Percentiles rank a stretch among this genome's conserved stretches.
Conservation (phyloP, 2,329 filamentous ascomycete species). For the Rhynchosporium agropyri region DNA sequence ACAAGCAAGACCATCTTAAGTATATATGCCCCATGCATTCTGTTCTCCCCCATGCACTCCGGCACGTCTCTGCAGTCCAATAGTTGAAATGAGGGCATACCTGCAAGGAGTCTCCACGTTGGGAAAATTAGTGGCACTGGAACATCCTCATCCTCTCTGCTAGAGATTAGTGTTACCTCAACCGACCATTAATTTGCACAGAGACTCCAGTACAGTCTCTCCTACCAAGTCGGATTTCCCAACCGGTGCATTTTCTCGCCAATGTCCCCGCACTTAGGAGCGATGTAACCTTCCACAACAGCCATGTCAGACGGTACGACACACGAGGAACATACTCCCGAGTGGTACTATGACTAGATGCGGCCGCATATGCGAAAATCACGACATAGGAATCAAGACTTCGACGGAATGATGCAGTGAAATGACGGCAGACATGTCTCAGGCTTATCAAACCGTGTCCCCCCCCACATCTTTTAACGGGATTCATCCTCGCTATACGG, state of each 20-base stretch:
- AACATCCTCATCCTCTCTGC: constrained; percentile 6
- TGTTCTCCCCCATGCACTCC: constrained; percentile 7
- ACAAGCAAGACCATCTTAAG: not conserved
- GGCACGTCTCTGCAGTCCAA: not conserved
- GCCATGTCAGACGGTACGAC: not conserved
- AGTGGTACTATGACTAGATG: not conserved
- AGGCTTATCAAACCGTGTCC: not conserved
- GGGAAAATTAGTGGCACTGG: constrained; percentile 2
- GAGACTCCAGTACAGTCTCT: not conserved
- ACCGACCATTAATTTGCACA: not conserved
- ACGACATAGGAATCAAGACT: not conserved
- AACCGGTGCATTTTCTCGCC: constrained; percentile 5
- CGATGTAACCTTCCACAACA: constrained; percentile 1
- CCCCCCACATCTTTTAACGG: constrained; percentile 3
- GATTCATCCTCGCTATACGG: not conserved
- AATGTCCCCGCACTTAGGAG: not conserved
- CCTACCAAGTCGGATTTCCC: constrained; percentile 4
- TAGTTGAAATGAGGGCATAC: constrained; percentile 6
- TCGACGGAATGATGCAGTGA: constrained; percentile 4
- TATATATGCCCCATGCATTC: not conserved
- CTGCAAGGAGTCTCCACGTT: not conserved
- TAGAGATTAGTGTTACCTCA: not conserved
- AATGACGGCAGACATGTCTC: constrained; percentile 8
- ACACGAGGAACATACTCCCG: not conserved
- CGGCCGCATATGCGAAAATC: not conserved